Evolutionary conservation across 768 basidiomycete genomes (phyloP), one percentile per base, ranked within the genome.

Genomic region (Leccinum fibrillosum): DNA sequence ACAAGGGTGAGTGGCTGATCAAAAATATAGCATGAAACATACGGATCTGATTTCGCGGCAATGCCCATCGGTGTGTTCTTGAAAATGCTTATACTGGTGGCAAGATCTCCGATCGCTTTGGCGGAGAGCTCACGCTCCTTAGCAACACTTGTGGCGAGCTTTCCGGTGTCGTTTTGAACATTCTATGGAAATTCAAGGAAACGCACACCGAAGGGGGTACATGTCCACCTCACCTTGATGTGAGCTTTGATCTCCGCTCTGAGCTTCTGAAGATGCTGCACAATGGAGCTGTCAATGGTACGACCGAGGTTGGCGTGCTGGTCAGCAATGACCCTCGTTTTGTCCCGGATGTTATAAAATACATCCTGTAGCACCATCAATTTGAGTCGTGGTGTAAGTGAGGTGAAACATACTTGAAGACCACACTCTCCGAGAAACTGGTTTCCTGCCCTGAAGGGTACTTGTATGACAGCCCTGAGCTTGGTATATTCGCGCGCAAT

Each of bases 351-450:
- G 58, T 78, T 82, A 75, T 94, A 98, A 75, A 89, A 98, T 17
- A 97, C 84, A 68, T 98, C 96, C 90, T 94, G 59, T 1, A 26
- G 2, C 13, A 37, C 25, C 4, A 42, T 56, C 7, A 54, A 32
- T 13, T 21, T 9, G n/a, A 49, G 42, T 25, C 13, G 28, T 12
- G 3, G 10, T 12, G 11, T n/a, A 49, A 47, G 53, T 21, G 37
- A 55, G 48, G 49, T 9, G 57, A 32, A 63, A 55, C 78, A 34
- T 58, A 83, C 88, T 82, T 95, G 93, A 51, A 99, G 77, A 50
- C 97, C 96, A 12, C 92, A 92, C 72, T 98, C 94, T n/a, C 97
- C 97, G 4, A 99, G 80, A 70, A 99, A 99, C 77, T 98, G 96
- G 75, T 97, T 96, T 7, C 94, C 95, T 3, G 92, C 84, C 35